Evolutionary conservation across 768 basidiomycete genomes (phyloP), one percentile per base, ranked within the genome.

Genomic region (Auricularia heimuer): DNA sequence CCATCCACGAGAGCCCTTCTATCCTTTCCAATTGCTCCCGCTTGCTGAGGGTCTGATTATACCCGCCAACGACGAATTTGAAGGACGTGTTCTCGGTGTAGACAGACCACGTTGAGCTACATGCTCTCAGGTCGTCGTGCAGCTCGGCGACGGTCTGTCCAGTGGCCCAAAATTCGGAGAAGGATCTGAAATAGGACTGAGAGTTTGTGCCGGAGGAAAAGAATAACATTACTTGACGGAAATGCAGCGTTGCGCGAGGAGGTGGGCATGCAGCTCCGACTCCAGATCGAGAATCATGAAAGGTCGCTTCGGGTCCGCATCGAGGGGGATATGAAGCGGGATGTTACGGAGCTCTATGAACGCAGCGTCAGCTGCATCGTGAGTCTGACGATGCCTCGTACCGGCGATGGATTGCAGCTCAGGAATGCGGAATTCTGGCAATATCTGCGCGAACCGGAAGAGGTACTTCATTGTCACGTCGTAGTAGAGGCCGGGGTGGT

Each of bases 1-100:
- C 85, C 89, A 98, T 93, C 72, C 92, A 97, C 2, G 81, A 75
- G 73, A 99, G 98, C 68, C 81, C 81, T 71, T 94, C 87, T 54
- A 96, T 84, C 54, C 90, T 78, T 14, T 82, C 77, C 65, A 76
- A 80, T 69, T 92, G 89, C 16, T 87, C 81, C 45, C 75, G 72
- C 69, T 87, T 84, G 14, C 88, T 83, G 14, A 94, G 86, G 10
- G 85, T 84, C 70, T 87, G 90, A 67, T 90, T 88, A 70, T 86
- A 88, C 0, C 84, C 86, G 1, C 85, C 82, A 7, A 95, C 84
- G 14, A 82, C 72, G 73, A 96, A 94, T 69, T 87, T 88, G 80
- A 94, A 97, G 0, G 90, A 87, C 1, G 87, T 87, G 65, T 89
- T 78, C 77, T 34, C 83, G 79, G 8, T 8, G 68, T 86, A 90